Conservation (phyloP, 2,329 filamentous ascomycete genomes). For the Pseudopyrenochaeta lycopersici region DNA sequence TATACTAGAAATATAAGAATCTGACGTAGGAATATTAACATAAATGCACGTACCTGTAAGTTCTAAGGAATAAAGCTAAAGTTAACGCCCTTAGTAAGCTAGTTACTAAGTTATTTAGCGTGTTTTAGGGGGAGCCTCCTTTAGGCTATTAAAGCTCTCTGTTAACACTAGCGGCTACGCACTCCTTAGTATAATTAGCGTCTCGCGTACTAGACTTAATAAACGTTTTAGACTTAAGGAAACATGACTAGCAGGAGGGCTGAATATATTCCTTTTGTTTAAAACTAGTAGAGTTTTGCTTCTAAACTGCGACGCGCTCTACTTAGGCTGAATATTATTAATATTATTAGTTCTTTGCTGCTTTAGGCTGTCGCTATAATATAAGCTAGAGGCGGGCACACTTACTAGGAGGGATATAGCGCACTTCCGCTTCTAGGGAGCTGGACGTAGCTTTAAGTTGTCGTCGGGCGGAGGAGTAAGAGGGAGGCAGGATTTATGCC, state of each 20-base stretch:
- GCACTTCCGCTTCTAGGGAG: slow-evolving; percentile 21
- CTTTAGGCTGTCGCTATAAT: slow-evolving; percentile 20
- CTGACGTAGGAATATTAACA: slow-evolving; percentile 2
- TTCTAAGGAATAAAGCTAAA: slow-evolving; percentile 23
- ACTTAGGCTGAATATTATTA: slow-evolving; percentile 17
- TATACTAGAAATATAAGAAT: slow-evolving; percentile 12
- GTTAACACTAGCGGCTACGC: slow-evolving; percentile 18
- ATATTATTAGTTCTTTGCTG: slow-evolving; percentile 16
- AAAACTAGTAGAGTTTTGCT: slow-evolving; percentile 15
- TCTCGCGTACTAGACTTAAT: slow-evolving; percentile 22
- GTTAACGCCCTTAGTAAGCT: slow-evolving; percentile 20
- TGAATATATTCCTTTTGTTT: slow-evolving; percentile 18
- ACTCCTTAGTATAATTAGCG: slow-evolving; percentile 19
- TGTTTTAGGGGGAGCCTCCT: slow-evolving; percentile 17
- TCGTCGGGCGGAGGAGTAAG: slow-evolving; percentile 18
- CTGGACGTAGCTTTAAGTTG: slow-evolving; percentile 3
- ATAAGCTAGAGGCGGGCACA: slow-evolving; percentile 10
- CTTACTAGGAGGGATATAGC: slow-evolving; percentile 17
- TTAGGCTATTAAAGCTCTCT: slow-evolving; percentile 22
- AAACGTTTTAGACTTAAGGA: slow-evolving; percentile 17
- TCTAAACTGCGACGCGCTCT: slow-evolving; percentile 23
- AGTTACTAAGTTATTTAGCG: slow-evolving; percentile 19
- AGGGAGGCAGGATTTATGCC: slow-evolving; percentile 1
- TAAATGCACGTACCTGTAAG: slow-evolving; percentile 17
- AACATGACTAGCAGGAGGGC: slow-evolving; percentile 17